Percentiles rank a stretch among this genome's conserved stretches.
phyloP scores from a whole-genome alignment of 164 flowering plant species.

The Vitis amurensis region DNA sequence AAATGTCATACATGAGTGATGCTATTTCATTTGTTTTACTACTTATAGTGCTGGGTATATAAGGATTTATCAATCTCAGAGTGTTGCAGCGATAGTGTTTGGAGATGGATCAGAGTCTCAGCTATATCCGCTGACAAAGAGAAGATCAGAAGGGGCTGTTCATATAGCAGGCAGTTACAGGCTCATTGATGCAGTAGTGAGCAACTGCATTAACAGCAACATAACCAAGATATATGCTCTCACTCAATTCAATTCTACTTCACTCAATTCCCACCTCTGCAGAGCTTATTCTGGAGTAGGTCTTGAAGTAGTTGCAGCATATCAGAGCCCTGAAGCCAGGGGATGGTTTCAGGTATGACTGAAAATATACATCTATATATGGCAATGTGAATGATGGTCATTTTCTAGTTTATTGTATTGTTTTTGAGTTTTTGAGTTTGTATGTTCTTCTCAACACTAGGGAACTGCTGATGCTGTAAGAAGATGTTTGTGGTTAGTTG shows the following conservation, averaged over 20 bases:
- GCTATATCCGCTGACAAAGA: slow-evolving; percentile 74
- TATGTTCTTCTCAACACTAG: slow-evolving; percentile 19
- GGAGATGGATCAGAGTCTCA: slow-evolving; percentile 66
- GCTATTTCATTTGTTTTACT: not conserved
- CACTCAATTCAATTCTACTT: slow-evolving; percentile 88
- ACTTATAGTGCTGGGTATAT: not conserved
- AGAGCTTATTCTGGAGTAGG: slow-evolving; percentile 63
- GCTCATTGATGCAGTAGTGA: slow-evolving; percentile 72
- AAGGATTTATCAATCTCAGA: slow-evolving; percentile 30
- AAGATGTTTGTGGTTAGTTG: slow-evolving; percentile 74
- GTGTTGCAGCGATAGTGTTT: slow-evolving; percentile 73
- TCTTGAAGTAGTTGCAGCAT: slow-evolving; percentile 75
- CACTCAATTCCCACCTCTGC: slow-evolving; percentile 81
- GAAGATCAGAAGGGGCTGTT: slow-evolving; percentile 71
- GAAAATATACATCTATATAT: not conserved
- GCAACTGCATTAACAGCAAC: slow-evolving; percentile 90
- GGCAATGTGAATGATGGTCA: not conserved
- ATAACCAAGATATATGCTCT: slow-evolving; percentile 75
- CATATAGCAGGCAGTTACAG: slow-evolving; percentile 83
- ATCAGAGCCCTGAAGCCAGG: slow-evolving; percentile 66
- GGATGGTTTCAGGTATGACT: slow-evolving; percentile 70
- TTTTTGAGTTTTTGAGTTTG: not conserved
- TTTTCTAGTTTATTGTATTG: not conserved
- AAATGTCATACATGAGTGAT: not conserved
- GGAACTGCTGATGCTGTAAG: slow-evolving; percentile 91